A percentile compares a stretch with the other conserved stretches of the same genome.
Conservation (phyloP, 2,329 filamentous ascomycete species). For the Pyricularia sp. region DNA sequence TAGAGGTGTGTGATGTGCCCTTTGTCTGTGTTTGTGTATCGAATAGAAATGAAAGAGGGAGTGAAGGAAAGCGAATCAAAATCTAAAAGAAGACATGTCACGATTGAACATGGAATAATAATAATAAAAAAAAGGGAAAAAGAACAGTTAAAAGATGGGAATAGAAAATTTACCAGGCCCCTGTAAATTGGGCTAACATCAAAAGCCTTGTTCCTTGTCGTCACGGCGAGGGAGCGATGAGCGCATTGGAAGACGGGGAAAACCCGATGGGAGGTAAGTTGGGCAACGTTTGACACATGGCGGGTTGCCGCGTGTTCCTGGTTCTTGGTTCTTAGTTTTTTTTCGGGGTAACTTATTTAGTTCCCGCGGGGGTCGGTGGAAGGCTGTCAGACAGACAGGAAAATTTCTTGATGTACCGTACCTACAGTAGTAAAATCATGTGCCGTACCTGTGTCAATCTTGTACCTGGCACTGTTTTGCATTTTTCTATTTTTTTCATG, state of each 20-base stretch:
- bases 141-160: background rate
- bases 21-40: background rate
- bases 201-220: background rate
- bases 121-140: too few species aligned
- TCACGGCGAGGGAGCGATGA: background rate
- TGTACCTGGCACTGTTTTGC: background rate
- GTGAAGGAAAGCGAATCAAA: background rate
- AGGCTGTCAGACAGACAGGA: background rate
- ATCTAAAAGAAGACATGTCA: background rate
- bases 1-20: background rate
- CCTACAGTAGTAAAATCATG: background rate
- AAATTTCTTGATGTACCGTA: too few species aligned
- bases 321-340: background rate
- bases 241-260: background rate
- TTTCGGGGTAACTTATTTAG: background rate
- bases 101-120: background rate
- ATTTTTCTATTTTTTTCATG: too few species aligned
- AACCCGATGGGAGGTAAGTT: background rate
- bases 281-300: background rate
- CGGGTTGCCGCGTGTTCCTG: background rate
- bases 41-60: background rate
- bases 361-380: background rate
- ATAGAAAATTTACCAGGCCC: background rate
- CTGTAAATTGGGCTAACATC: background rate
- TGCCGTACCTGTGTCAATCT: background rate